Conservation (phyloP, 2,329 filamentous ascomycete genomes). For the Stachybotrys echinatus region DNA sequence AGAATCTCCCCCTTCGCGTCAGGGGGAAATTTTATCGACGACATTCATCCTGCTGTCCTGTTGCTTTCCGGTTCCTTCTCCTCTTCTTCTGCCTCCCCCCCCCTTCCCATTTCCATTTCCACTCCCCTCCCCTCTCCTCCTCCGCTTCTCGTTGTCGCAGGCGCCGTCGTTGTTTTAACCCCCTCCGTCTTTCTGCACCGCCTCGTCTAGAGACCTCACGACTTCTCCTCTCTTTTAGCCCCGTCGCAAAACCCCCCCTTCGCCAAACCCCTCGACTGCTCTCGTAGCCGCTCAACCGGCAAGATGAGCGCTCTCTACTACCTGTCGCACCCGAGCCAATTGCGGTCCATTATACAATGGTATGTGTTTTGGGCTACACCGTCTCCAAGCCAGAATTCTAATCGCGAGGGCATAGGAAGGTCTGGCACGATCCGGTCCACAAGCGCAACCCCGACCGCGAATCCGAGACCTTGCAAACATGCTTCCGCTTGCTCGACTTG, state of each 20-base stretch:
- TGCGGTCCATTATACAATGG: slow-evolving; percentile 87
- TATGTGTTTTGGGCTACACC: slow-evolving; percentile 32
- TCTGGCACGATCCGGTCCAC: slow-evolving; percentile 95
- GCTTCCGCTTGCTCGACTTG: slow-evolving; percentile 78
- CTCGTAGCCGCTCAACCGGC: slow-evolving; percentile 10
- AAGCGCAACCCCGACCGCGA: slow-evolving; percentile 73
- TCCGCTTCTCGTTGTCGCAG: neutral
- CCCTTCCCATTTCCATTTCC: neutral
- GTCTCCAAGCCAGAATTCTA: neutral
- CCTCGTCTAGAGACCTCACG: too few relatives aligned
- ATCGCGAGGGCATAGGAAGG: slow-evolving; percentile 58
- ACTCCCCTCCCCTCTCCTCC: neutral
- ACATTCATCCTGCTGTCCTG: neutral
- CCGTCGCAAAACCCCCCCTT: neutral
- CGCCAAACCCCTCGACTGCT: neutral
- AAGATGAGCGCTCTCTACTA: slow-evolving; percentile 66
- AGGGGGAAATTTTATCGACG: neutral
- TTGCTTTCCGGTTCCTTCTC: neutral
- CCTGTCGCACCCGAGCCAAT: slow-evolving; percentile 67
- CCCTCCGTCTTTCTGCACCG: neutral
- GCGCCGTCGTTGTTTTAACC: neutral
- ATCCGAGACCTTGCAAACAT: slow-evolving; percentile 66
- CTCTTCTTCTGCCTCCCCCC: neutral
- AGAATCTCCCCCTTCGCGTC: neutral
- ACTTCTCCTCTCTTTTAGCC: neutral